Evolutionary conservation across 108 stramenopile genomes (phyloP).

Genomic region (Fistulifera solaris): DNA sequence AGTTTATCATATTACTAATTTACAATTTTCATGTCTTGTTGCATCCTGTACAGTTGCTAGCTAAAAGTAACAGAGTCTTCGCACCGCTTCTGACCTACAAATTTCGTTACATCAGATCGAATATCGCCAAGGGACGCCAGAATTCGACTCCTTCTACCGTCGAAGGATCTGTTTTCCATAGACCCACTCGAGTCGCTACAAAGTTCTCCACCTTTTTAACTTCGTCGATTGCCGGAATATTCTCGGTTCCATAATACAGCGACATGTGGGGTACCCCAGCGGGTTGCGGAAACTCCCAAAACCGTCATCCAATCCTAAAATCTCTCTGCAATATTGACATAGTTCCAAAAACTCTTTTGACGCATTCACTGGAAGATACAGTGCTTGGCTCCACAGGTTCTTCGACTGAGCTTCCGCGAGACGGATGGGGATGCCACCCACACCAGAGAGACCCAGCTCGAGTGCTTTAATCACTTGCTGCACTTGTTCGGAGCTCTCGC

Average conservation of each 20-base stretch:
- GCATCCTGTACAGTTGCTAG: too few species aligned
- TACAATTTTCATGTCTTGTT: too few species aligned
- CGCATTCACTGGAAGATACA: not conserved
- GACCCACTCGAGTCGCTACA: not conserved
- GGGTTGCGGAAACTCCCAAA: not conserved
- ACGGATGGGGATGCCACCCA: not conserved
- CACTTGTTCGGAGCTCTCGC: not conserved
- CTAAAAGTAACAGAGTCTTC: too few species aligned
- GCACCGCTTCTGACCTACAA: too few species aligned
- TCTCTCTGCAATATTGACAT: not conserved
- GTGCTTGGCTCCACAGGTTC: not conserved
- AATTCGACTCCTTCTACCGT: not conserved
- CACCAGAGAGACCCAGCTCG: not conserved
- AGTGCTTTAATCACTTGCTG: not conserved
- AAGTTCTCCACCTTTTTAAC: not conserved
- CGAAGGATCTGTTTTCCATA: conserved; percentile 1
- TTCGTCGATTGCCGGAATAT: not conserved
- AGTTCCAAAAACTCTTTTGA: not conserved
- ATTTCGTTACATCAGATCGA: not conserved
- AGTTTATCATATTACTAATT: too few species aligned
- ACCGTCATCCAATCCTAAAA: not conserved
- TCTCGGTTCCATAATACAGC: conserved; percentile 1
- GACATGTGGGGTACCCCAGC: not conserved
- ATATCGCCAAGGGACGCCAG: not conserved
- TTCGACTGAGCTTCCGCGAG: not conserved